Conservation (phyloP, 345 rosid genomes). For the Sisymbrium altissimum region DNA sequence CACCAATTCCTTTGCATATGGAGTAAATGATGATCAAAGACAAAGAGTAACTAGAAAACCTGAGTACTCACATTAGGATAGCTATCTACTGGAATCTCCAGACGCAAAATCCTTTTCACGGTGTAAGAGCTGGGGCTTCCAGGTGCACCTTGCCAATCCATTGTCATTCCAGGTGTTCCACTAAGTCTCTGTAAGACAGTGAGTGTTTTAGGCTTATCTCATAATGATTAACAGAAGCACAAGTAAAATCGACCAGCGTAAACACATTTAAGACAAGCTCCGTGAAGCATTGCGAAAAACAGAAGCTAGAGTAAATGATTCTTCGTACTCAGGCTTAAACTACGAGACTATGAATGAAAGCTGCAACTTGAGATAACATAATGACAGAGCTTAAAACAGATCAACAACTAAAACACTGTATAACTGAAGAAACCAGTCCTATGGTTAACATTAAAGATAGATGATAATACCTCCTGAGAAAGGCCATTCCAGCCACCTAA, state of each 20-base stretch:
- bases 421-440: too few relatives aligned
- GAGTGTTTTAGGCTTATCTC: constrained; percentile 3
- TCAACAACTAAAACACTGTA: neutral
- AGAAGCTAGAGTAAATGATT: neutral
- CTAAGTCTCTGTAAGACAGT: constrained; percentile 51
- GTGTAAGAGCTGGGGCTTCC: constrained; percentile 97
- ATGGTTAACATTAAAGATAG: neutral
- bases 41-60: neutral
- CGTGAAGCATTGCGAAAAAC: neutral
- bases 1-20: neutral
- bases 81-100: constrained; percentile 97
- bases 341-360: neutral
- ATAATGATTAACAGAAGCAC: neutral
- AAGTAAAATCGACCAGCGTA: neutral
- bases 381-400: neutral
- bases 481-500: constrained; percentile 79
- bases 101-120: constrained; percentile 91
- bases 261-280: neutral
- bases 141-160: constrained; percentile 99
- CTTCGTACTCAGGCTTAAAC: neutral
- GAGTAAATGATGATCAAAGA: neutral
- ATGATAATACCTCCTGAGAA: constrained; percentile 64
- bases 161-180: constrained; percentile 95
- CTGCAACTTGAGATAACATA: neutral
- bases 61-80: constrained; percentile 34